phyloP scores from a whole-genome alignment of 805 yeast genomes.

The Metschnikowia kofuensis region DNA sequence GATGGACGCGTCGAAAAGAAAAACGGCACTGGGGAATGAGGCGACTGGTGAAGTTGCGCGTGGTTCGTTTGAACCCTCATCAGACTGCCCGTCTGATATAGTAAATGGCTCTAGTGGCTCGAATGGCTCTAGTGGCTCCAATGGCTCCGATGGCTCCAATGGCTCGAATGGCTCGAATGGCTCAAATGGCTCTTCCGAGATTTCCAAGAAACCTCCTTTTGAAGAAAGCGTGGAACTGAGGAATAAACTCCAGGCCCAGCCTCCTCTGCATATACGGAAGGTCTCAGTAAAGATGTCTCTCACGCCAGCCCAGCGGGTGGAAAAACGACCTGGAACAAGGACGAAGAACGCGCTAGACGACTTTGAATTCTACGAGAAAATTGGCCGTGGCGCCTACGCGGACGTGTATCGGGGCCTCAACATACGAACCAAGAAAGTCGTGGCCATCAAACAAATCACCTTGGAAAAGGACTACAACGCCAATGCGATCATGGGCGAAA shows the following conservation, averaged over 20 bases:
- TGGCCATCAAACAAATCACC: conserved; percentile 79
- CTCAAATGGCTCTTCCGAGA: too few species aligned
- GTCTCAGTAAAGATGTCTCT: conserved; percentile 39
- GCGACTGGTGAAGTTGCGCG: background rate
- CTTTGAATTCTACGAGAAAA: conserved; percentile 53
- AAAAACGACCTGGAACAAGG: conserved; percentile 39
- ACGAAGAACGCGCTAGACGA: conserved; percentile 43
- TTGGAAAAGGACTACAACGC: conserved; percentile 49
- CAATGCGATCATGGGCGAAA: conserved; percentile 59
- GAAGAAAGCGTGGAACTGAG: too few species aligned
- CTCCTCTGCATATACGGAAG: conserved; percentile 15
- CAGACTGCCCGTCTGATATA: too few species aligned
- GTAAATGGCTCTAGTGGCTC: too few species aligned
- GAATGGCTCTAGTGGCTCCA: too few species aligned
- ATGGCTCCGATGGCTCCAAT: too few species aligned
- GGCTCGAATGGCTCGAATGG: too few species aligned
- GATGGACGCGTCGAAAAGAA: background rate
- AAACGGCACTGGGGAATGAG: background rate
- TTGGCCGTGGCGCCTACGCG: conserved; percentile 93
- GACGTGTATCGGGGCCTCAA: conserved; percentile 77
- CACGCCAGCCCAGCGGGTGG: conserved; percentile 53
- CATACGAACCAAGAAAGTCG: conserved; percentile 58
- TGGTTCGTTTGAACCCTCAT: too few species aligned
- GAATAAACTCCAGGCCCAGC: background rate
- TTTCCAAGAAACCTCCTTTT: too few species aligned